phyloP scores from a whole-genome alignment of 169 alveolate genomes.

The Plasmodium vinckei region DNA sequence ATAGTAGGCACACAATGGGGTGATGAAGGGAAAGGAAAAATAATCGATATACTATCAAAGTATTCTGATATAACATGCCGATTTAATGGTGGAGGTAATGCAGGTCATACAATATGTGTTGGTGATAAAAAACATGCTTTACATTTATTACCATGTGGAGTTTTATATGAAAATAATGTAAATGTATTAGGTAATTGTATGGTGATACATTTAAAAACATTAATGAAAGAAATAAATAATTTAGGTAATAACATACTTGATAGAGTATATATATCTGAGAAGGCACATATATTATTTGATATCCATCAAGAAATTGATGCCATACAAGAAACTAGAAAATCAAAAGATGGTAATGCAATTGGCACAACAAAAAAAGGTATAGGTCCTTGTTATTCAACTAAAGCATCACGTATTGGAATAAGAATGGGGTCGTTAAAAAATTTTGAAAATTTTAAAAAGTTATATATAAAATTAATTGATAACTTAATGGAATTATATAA shows the following conservation, averaged over 20 bases:
- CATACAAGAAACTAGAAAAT: constrained; percentile 79
- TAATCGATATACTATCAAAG: constrained; percentile 92
- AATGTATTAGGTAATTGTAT: constrained; percentile 95
- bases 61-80: constrained; percentile 92
- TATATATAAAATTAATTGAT: constrained; percentile 79
- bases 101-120: constrained; percentile 92
- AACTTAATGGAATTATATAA: constrained; percentile 79
- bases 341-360: constrained; percentile 82
- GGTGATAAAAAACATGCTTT: constrained; percentile 90
- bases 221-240: constrained; percentile 76
- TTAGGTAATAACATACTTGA: constrained; percentile 77
- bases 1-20: constrained; percentile 97
- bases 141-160: constrained; percentile 96
- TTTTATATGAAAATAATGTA: constrained; percentile 82
- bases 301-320: constrained; percentile 86
- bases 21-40: constrained; percentile 98
- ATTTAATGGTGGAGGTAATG: constrained; percentile 96
- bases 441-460: constrained; percentile 84
- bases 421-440: constrained; percentile 88
- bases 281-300: constrained; percentile 93
- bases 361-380: constrained; percentile 97
- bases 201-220: constrained; percentile 88
- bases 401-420: constrained; percentile 91
- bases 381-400: constrained; percentile 96
- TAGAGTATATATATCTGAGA: constrained; percentile 88